Evolutionary conservation across 2,329 filamentous ascomycete genomes (phyloP).

Genomic region (Hypomyces perniciosus): DNA sequence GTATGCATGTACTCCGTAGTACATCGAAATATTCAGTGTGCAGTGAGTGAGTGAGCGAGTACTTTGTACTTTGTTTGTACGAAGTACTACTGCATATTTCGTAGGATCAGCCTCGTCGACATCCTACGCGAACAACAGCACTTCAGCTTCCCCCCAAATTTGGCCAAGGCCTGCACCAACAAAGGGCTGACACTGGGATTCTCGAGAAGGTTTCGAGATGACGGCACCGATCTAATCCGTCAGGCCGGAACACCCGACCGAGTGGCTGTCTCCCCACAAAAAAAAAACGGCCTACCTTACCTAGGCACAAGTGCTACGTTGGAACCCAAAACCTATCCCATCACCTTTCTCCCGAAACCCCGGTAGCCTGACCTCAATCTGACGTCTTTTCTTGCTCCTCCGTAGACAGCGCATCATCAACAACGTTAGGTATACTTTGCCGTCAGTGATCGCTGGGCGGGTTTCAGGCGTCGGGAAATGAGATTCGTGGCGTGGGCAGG

Average conservation of each 20-base stretch:
- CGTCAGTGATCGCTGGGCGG: too few relatives aligned
- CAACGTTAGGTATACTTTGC: not conserved
- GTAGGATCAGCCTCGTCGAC: too few relatives aligned
- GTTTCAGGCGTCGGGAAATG: too few relatives aligned
- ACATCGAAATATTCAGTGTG: too few relatives aligned
- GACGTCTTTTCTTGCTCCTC: not conserved
- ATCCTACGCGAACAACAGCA: too few relatives aligned
- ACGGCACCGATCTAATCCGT: conserved; percentile 18
- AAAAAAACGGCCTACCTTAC: not conserved
- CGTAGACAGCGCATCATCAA: not conserved
- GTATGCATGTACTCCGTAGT: too few relatives aligned
- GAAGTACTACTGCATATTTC: too few relatives aligned
- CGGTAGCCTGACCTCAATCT: not conserved
- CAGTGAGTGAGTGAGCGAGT: too few relatives aligned
- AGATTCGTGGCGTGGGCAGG: too few relatives aligned
- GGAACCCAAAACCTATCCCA: not conserved
- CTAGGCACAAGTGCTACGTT: not conserved
- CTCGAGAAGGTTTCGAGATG: conserved; percentile 17
- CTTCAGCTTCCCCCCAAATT: too few relatives aligned
- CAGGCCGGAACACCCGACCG: conserved; percentile 15
- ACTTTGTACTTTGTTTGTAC: too few relatives aligned
- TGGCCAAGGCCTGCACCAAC: not conserved
- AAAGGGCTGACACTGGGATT: not conserved
- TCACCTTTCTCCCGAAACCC: too few relatives aligned
- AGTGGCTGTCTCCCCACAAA: conserved; percentile 15